A percentile compares a stretch with the other conserved stretches of the same genome.
These are phyloP conservation scores for Diddensiella caesifluorescens DNA, from an alignment of 805 yeast species.

Conservation along the genomic window DNA sequence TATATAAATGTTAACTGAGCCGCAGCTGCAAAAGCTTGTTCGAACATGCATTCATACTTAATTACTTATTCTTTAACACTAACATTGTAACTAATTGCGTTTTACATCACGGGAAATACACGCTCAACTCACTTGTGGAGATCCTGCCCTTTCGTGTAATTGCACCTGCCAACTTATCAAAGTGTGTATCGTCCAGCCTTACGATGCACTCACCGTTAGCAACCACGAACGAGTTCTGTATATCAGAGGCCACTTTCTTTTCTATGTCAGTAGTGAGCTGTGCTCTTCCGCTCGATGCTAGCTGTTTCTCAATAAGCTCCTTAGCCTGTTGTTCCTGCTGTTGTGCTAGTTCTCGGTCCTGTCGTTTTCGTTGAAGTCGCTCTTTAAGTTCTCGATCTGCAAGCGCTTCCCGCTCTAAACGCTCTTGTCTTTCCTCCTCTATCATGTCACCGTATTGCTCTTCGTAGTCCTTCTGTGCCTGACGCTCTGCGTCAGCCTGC, in stretches of 20 bases:
- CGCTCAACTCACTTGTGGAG: slow-evolving; percentile 2
- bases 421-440: slow-evolving; percentile 22
- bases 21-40: too few relatives aligned
- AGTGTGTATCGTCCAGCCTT: slow-evolving; percentile 1
- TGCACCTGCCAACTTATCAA: background rate
- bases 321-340: slow-evolving; percentile 15
- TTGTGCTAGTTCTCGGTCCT: slow-evolving; percentile 21
- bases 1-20: too few relatives aligned
- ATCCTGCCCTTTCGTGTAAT: slow-evolving; percentile 1
- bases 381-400: slow-evolving; percentile 21
- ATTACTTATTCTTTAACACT: too few relatives aligned
- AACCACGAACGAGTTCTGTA: slow-evolving; percentile 10
- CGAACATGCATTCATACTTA: too few relatives aligned
- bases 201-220: slow-evolving; percentile 14
- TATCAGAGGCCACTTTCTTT: slow-evolving; percentile 9
- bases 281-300: slow-evolving; percentile 20
- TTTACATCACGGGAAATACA: background rate
- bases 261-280: slow-evolving; percentile 11
- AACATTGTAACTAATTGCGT: background rate
- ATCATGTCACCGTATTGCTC: slow-evolving; percentile 30
- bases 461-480: slow-evolving; percentile 23
- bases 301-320: slow-evolving; percentile 12
- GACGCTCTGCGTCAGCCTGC: slow-evolving; percentile 26
- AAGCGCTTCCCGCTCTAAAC: slow-evolving; percentile 13
- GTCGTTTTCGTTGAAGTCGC: slow-evolving; percentile 18